Evolutionary conservation across 805 yeast genomes (phyloP).

Genomic region (Lipomyces sp.): DNA sequence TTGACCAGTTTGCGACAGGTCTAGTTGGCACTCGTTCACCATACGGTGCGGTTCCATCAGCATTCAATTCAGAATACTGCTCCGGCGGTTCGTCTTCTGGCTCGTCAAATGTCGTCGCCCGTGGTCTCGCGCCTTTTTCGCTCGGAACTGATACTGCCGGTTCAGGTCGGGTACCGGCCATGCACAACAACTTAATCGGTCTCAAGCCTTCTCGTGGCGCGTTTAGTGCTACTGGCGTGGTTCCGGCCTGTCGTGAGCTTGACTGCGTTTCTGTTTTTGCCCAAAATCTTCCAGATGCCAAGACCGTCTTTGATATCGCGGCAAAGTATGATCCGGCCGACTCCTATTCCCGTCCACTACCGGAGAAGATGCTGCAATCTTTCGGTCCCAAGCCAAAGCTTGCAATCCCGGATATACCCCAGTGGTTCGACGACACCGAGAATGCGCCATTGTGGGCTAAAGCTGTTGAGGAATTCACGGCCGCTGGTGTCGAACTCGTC

Average conservation of each 20-base stretch:
- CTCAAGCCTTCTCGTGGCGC: constrained; percentile 90
- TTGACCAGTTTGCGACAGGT: constrained; percentile 98
- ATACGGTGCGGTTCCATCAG: constrained; percentile 83
- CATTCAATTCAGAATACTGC: constrained; percentile 75
- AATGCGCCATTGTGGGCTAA: constrained; percentile 70
- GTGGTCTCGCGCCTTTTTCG: constrained; percentile 86
- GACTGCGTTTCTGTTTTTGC: constrained; percentile 92
- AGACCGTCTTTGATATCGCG: constrained; percentile 68
- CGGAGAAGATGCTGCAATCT: constrained; percentile 62
- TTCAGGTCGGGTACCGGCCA: constrained; percentile 98
- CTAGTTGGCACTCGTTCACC: constrained; percentile 95
- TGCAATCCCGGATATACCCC: constrained; percentile 74
- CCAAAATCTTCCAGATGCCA: constrained; percentile 79
- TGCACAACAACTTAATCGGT: constrained; percentile 87
- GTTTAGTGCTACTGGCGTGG: constrained; percentile 87
- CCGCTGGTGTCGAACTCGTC: constrained; percentile 63
- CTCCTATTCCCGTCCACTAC: constrained; percentile 79
- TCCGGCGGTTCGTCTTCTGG: constrained; percentile 97
- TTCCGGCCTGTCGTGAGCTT: constrained; percentile 95
- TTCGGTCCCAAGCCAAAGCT: constrained; percentile 66
- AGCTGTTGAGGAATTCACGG: constrained; percentile 60
- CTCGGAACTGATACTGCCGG: constrained; percentile 99
- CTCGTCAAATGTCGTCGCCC: constrained; percentile 84
- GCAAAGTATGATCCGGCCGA: constrained; percentile 75
- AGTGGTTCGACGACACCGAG: constrained; percentile 83